A percentile compares a stretch with the other conserved stretches of the same genome.
phyloP scores from a whole-genome alignment of 495 filamentous ascomycete genomes.

The Trichoderma virens region DNA sequence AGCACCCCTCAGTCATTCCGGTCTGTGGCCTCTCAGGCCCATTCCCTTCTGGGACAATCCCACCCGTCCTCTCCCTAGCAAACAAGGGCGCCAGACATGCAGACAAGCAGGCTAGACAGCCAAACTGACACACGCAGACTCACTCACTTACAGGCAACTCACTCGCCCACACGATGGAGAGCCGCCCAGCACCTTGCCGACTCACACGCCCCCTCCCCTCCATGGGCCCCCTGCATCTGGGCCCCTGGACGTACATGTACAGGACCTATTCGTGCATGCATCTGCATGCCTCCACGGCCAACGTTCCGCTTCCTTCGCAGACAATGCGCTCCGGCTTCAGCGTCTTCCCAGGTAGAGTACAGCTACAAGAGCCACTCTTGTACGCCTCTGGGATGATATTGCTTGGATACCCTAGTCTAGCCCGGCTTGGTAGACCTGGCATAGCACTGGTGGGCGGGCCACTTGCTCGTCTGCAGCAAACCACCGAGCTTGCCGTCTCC shows the following conservation, averaged over 20 bases:
- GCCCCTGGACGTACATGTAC: background rate
- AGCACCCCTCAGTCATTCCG: background rate
- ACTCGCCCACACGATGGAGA: background rate
- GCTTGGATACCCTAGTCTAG: constrained; percentile 8
- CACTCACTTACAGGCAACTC: background rate
- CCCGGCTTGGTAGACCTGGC: background rate
- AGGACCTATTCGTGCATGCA: background rate
- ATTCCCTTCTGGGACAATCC: constrained; percentile 7
- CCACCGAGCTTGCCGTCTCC: constrained; percentile 5
- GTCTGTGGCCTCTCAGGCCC: background rate
- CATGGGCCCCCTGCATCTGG: background rate
- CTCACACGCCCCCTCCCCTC: constrained; percentile 3
- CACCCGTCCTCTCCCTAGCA: background rate
- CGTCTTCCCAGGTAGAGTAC: background rate
- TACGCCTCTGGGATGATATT: background rate
- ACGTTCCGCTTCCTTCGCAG: constrained; percentile 6
- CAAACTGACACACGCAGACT: background rate
- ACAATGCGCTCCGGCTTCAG: background rate
- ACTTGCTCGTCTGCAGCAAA: constrained; percentile 5
- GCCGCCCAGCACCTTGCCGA: background rate
- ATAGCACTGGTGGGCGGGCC: constrained; percentile 5
- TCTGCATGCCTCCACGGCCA: constrained; percentile 3
- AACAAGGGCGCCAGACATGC: constrained; percentile 9
- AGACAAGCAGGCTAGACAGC: background rate
- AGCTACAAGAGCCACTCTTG: background rate